These are phyloP conservation scores for Sporothrix humicola DNA, from an alignment of 2,329 filamentous ascomycete species.

Conservation along the genomic window DNA sequence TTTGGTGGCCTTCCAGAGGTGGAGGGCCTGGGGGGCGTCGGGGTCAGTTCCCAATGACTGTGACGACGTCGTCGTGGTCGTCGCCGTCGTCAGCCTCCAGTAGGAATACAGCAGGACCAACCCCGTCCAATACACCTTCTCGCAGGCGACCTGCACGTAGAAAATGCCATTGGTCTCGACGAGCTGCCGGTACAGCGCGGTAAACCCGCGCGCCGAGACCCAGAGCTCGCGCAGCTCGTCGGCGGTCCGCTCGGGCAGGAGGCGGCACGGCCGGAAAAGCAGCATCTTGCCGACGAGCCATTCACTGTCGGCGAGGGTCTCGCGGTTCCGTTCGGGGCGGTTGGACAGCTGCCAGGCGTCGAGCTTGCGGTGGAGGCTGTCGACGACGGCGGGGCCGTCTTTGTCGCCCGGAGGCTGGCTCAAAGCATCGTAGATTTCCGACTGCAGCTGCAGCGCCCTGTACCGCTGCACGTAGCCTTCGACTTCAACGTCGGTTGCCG, in stretches of 20 bases:
- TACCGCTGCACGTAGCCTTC: conserved; percentile 41
- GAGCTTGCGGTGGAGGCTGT: conserved; percentile 31
- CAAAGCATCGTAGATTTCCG: conserved; percentile 39
- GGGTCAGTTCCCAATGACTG: too few relatives aligned
- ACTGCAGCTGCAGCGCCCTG: conserved; percentile 39
- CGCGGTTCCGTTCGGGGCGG: conserved; percentile 36
- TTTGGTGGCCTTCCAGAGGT: conserved; percentile 40
- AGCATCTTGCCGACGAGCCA: conserved; percentile 40
- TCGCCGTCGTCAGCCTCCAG: conserved; percentile 34
- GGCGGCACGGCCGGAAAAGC: conserved; percentile 37
- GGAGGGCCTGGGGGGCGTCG: background rate
- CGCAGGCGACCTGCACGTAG: conserved; percentile 41
- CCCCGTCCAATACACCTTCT: conserved; percentile 41
- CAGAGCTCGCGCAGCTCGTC: conserved; percentile 38
- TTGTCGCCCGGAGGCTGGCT: background rate
- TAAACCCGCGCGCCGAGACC: conserved; percentile 37
- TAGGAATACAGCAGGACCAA: conserved; percentile 40
- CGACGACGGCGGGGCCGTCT: conserved; percentile 15
- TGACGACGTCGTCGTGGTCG: too few relatives aligned
- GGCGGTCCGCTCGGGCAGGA: conserved; percentile 35
- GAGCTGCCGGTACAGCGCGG: conserved; percentile 38
- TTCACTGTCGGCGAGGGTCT: conserved; percentile 40
- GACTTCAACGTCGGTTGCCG: conserved; percentile 37
- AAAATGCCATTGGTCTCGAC: conserved; percentile 40
- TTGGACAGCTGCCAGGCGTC: conserved; percentile 34